Conservation (phyloP, 2,329 filamentous ascomycete genomes). For the Verticillium nonalfalfae region DNA sequence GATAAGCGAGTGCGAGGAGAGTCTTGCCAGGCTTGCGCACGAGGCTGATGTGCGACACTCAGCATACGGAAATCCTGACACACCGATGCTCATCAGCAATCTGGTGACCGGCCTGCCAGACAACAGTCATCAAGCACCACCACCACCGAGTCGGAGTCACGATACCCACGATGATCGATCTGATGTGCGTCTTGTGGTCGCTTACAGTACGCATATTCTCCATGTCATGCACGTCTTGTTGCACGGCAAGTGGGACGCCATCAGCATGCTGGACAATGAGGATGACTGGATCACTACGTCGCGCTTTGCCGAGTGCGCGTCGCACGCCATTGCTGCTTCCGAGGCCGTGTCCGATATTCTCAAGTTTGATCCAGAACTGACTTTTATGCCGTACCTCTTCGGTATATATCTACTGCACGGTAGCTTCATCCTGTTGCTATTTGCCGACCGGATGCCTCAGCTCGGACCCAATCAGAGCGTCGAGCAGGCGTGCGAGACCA, state of each 20-base stretch:
- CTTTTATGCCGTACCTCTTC: slow-evolving; percentile 46
- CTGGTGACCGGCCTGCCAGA: slow-evolving; percentile 10
- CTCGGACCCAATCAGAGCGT: slow-evolving; percentile 37
- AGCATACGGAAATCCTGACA: background rate
- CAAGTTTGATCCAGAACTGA: slow-evolving; percentile 39
- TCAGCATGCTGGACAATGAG: slow-evolving; percentile 40
- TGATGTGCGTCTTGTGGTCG: slow-evolving; percentile 31
- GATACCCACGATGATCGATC: slow-evolving; percentile 17
- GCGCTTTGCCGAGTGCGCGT: slow-evolving; percentile 36
- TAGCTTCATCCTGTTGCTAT: slow-evolving; percentile 40
- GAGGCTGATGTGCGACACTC: slow-evolving; percentile 11
- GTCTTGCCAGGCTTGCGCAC: slow-evolving; percentile 22
- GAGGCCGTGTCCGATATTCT: slow-evolving; percentile 39
- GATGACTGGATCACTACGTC: slow-evolving; percentile 41
- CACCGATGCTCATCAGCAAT: slow-evolving; percentile 13
- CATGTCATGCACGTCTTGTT: slow-evolving; percentile 41
- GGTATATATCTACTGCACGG: slow-evolving; percentile 46
- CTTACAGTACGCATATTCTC: slow-evolving; percentile 39
- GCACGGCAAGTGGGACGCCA: slow-evolving; percentile 42
- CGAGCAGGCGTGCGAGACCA: slow-evolving; percentile 40
- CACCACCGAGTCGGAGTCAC: slow-evolving; percentile 6
- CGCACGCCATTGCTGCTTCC: slow-evolving; percentile 39
- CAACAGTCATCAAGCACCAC: background rate
- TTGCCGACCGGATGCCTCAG: slow-evolving; percentile 42
- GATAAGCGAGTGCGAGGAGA: slow-evolving; percentile 30